Conservation (phyloP, 495 filamentous ascomycete species). For the Corynascus novoguineensis region DNA sequence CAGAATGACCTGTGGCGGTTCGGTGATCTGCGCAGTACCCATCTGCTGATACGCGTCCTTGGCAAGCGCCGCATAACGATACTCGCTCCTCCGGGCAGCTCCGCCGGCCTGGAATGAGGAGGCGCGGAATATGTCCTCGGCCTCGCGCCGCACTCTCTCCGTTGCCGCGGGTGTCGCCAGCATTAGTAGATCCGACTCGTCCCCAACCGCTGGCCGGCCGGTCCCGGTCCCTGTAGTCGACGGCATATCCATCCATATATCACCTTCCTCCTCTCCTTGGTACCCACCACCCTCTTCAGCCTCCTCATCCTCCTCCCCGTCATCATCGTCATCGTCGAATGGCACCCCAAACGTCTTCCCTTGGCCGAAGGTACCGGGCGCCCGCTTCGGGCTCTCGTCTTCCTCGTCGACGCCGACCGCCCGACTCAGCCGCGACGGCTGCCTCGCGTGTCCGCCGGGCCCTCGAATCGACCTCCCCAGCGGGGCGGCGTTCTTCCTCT, state of each 20-base stretch:
- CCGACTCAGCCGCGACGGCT: constrained; percentile 24
- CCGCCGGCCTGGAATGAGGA: constrained; percentile 36
- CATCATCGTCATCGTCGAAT: constrained; percentile 30
- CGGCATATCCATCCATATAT: constrained; percentile 33
- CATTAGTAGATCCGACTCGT: constrained; percentile 43
- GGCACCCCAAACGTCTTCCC: constrained; percentile 33
- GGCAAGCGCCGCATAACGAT: constrained; percentile 43
- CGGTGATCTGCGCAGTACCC: constrained; percentile 39
- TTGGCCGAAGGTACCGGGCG: neutral
- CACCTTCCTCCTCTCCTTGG: constrained; percentile 22
- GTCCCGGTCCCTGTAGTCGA: neutral
- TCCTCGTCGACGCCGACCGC: constrained; percentile 18
- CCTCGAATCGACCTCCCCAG: constrained; percentile 12
- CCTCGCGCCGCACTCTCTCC: constrained; percentile 41
- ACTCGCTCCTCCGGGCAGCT: constrained; percentile 32
- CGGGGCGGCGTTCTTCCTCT: constrained; percentile 1
- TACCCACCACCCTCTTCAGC: constrained; percentile 34
- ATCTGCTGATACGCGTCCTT: constrained; percentile 46
- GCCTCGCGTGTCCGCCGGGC: constrained; percentile 1
- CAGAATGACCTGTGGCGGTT: constrained; percentile 51
- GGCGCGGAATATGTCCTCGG: constrained; percentile 41
- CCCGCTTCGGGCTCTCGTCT: constrained; percentile 10
- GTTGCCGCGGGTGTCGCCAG: constrained; percentile 44
- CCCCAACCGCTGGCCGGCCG: constrained; percentile 17
- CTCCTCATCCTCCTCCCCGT: constrained; percentile 31